Base-by-base conservation (phyloP, 106 monocot species). In the Gastrodia elata region DNA sequence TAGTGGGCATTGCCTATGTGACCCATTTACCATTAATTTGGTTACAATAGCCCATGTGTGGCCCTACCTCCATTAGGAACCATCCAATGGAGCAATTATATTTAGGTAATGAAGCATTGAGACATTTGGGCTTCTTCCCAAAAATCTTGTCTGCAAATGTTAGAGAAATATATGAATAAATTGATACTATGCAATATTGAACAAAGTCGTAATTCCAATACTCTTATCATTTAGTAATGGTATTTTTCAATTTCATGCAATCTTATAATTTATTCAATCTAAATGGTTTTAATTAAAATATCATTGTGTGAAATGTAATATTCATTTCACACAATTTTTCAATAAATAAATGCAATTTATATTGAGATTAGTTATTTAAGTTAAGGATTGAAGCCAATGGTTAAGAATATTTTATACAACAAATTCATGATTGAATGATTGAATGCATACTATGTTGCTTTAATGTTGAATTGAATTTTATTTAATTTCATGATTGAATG, bases 11-110 rank as follows among this genome's bases (percentile, higher is more conserved):
- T 89, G 87, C 59, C 89, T 81, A 16, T 92, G n/a, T n/a, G 92
- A 97, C 38, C 96, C 96, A 86, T 97, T 97, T 30, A 97, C 88
- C 96, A 97, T 97, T 67, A 83, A 97, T n/a, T 76, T 97, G 92
- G 96, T 88, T 34, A 97, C 96, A 46, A 92, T 97, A 42, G 96
- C 92, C 58, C 92, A 42, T 65, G 96, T n/a, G n/a, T 90, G 73
- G 90, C 92, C 55, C 88, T 90, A 43, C 86, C 70, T 27, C 92
- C 90, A 88, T 92, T 92, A 10, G 92, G 90, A 77, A 97, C 96
- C 42, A 97, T 90, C 8, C 96, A 92, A 83, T 97, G 92, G 56
- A 49, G 92, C 92, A 68, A 97, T 88, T 34, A 97, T 92, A 88
- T 97, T 97, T 73, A 92, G 96, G 84, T 97, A n/a, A n/a, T n/a